Base-by-base conservation (phyloP, 345 rosid species). In the Citrus sp. region DNA sequence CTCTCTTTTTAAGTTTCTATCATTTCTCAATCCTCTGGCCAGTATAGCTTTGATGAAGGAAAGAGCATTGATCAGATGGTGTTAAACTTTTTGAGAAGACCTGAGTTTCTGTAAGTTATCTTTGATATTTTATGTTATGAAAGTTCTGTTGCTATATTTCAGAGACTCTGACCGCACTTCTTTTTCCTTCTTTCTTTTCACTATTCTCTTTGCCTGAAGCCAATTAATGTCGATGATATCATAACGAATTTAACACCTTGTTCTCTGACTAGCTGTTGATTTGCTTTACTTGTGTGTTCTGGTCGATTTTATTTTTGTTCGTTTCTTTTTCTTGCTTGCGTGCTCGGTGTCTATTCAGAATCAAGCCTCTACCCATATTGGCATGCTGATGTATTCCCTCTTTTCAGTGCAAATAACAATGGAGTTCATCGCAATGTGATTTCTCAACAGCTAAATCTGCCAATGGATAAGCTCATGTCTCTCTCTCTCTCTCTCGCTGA, bases 351-450 rank as follows among this genome's bases (percentile, higher is more conserved):
- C 34, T 74, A 7, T 61, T 24, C 8, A 18, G 46, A 24, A 5
- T 54, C 30, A 5, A 74, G 42, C 46, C 66, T 67, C 66, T 67
- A 37, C 55, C 19, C 2, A 30, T 21, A 9, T 27, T 28, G 28
- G 35, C 32, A 62, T 22, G 3, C 74, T 54, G 28, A 10, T 54
- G 12, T 58, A 66, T 77, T 73, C 19, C 27, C 46, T 32, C 46
- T 35, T 46, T 79, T 60, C 87, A 94, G 99, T 28, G 79, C 74
- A 54, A 77, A 80, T n/a, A 89, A 87, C 75, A 87, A 78, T 82
- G 98, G 99, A 75, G 90, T 87, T 27, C 91, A 90, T 69, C 75
- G 86, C 65, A 81, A 86, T 67, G 83, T 83, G 34, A 84, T 93
- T 69, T 90, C 95, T 46, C 90, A 78, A 22, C 88, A 89, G 28